These are phyloP conservation scores for Lepidium campestre DNA, from an alignment of 441 rosid genomes.

Conservation along the genomic window DNA sequence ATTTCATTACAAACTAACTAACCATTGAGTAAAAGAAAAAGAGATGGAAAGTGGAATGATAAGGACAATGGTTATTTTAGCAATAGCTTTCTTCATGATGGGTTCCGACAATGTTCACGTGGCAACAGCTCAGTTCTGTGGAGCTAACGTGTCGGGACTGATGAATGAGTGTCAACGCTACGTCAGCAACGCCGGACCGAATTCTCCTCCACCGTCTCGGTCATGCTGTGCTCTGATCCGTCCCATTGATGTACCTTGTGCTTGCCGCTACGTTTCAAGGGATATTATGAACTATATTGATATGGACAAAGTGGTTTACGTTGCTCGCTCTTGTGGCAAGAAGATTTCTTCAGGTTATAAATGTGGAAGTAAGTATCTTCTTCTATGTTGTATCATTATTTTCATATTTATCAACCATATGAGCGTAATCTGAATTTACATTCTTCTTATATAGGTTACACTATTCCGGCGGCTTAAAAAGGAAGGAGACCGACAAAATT, in stretches of 20 bases:
- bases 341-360: slow-evolving; percentile 23
- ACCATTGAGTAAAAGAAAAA: neutral
- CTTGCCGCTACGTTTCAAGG: slow-evolving; percentile 29
- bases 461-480: slow-evolving; percentile 19
- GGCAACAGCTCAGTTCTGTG: slow-evolving; percentile 20
- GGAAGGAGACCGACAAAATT: neutral
- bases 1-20: neutral
- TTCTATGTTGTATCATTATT: neutral
- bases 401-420: neutral
- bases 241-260: slow-evolving; percentile 32
- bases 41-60: slow-evolving; percentile 16
- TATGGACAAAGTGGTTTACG: slow-evolving; percentile 31
- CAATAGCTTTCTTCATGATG: slow-evolving; percentile 10
- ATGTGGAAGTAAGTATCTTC: slow-evolving; percentile 34
- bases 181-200: slow-evolving; percentile 18
- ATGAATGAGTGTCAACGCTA: slow-evolving; percentile 29
- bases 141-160: slow-evolving; percentile 30
- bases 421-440: neutral
- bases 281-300: slow-evolving; percentile 24
- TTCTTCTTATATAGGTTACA: slow-evolving; percentile 19
- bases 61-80: neutral
- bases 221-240: slow-evolving; percentile 22
- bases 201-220: slow-evolving; percentile 19
- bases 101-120: slow-evolving; percentile 9
- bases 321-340: slow-evolving; percentile 34